These are phyloP conservation scores for Suillus occidentalis DNA, from an alignment of 768 basidiomycete genomes.

Conservation along the genomic window DNA sequence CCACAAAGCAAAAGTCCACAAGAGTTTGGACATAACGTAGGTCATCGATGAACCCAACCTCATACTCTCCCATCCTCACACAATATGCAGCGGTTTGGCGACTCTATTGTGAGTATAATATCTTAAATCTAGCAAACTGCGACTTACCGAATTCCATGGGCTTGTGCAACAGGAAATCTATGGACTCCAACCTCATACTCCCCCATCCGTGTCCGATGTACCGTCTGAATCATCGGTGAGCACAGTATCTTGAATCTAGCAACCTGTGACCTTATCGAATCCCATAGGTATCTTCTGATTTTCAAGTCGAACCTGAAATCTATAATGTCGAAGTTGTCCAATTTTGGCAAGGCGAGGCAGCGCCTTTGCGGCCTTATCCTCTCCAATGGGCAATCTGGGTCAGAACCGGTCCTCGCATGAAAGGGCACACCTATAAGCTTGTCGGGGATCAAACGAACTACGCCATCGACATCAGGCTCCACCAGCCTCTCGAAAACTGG, in stretches of 20 bases:
- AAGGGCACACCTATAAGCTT: constrained; percentile 29
- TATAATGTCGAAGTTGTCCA: constrained; percentile 29
- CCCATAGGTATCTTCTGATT: background rate
- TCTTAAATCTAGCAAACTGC: background rate
- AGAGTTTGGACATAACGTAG: background rate
- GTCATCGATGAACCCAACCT: background rate
- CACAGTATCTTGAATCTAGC: background rate
- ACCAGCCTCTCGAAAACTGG: constrained; percentile 7
- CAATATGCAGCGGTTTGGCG: background rate
- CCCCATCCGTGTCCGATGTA: too few relatives aligned
- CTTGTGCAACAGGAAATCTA: background rate
- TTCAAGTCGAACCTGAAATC: constrained; percentile 5
- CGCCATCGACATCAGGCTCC: constrained; percentile 13
- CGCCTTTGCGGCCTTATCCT: constrained; percentile 10
- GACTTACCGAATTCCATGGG: background rate
- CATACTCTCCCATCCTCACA: background rate
- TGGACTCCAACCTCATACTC: background rate
- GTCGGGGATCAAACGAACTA: constrained; percentile 25
- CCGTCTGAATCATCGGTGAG: background rate
- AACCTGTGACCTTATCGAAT: background rate
- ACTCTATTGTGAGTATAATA: background rate
- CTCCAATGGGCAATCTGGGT: constrained; percentile 32
- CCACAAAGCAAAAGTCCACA: background rate
- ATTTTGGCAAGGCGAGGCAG: constrained; percentile 23
- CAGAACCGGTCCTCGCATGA: constrained; percentile 14